Conservation (phyloP, 257 asterid species). For the Solanum chiquidenum region DNA sequence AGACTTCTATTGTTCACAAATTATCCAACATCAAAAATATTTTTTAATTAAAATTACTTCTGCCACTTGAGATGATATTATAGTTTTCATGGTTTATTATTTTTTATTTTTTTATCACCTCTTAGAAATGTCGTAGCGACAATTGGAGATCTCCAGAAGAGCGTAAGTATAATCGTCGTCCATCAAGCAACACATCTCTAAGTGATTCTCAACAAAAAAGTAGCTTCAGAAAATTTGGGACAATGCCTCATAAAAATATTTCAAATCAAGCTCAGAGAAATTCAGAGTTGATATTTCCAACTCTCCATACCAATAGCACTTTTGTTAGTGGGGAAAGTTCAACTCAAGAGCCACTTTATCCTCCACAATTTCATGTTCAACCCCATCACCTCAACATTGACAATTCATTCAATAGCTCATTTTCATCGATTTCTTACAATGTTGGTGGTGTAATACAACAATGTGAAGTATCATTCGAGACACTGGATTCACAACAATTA, state of each 20-base stretch:
- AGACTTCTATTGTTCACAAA: not conserved
- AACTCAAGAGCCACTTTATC: not conserved
- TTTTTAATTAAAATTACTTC: not conserved
- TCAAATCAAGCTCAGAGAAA: not conserved
- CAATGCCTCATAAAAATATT: not conserved
- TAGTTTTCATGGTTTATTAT: not conserved
- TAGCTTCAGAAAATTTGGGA: not conserved
- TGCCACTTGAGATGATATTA: not conserved
- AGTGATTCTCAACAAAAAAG: not conserved
- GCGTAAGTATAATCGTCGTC: not conserved
- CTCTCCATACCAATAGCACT: not conserved
- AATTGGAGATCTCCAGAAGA: constrained; percentile 5
- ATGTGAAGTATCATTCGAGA: no score
- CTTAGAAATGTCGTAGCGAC: constrained; percentile 20
- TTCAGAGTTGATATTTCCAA: not conserved
- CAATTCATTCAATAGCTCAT: not conserved
- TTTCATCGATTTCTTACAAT: not conserved
- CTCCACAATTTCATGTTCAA: not conserved
- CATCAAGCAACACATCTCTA: not conserved
- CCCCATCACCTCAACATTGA: not conserved
- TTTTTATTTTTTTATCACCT: no score
- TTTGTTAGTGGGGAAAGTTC: not conserved
- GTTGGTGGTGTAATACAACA: not conserved
- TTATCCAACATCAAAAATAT: not conserved
- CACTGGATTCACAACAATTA: not conserved